Evolutionary conservation across 2,329 filamentous ascomycete genomes (phyloP).

Genomic region (Chaetomium sp.): DNA sequence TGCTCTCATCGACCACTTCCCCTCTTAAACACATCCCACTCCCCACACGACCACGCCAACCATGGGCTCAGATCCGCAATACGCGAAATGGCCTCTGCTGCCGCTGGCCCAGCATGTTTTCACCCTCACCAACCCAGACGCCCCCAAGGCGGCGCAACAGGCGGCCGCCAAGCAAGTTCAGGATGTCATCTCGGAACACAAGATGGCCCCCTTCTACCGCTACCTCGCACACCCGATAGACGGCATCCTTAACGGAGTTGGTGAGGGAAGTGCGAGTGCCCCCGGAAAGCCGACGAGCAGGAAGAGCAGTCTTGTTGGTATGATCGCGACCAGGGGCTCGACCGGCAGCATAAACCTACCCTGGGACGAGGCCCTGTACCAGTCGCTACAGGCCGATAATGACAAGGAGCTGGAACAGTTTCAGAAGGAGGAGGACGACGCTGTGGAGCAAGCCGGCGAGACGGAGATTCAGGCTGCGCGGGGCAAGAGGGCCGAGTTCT

Average conservation of each 20-base stretch:
- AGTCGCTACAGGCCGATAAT: slow-evolving; percentile 74
- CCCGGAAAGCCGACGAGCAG: slow-evolving; percentile 62
- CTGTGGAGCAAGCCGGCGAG: slow-evolving; percentile 92
- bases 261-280: slow-evolving; percentile 60
- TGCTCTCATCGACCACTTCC: not conserved
- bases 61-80: slow-evolving; percentile 81
- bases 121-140: slow-evolving; percentile 78
- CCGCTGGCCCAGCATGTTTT: slow-evolving; percentile 84
- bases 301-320: slow-evolving; percentile 70
- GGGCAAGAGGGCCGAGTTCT: slow-evolving; percentile 95
- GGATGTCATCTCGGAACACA: slow-evolving; percentile 79
- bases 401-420: slow-evolving; percentile 74
- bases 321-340: slow-evolving; percentile 72
- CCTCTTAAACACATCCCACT: slow-evolving; percentile 2
- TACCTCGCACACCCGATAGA: slow-evolving; percentile 81
- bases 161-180: slow-evolving; percentile 72
- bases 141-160: slow-evolving; percentile 67
- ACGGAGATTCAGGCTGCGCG: slow-evolving; percentile 90
- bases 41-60: slow-evolving; percentile 39
- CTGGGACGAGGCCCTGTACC: slow-evolving; percentile 90
- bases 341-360: slow-evolving; percentile 69
- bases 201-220: slow-evolving; percentile 86
- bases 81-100: slow-evolving; percentile 81
- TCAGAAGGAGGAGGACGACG: slow-evolving; percentile 89
- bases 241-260: slow-evolving; percentile 76